Conservation (phyloP, 257 asterid species). For the Galeopsis tetrahit region DNA sequence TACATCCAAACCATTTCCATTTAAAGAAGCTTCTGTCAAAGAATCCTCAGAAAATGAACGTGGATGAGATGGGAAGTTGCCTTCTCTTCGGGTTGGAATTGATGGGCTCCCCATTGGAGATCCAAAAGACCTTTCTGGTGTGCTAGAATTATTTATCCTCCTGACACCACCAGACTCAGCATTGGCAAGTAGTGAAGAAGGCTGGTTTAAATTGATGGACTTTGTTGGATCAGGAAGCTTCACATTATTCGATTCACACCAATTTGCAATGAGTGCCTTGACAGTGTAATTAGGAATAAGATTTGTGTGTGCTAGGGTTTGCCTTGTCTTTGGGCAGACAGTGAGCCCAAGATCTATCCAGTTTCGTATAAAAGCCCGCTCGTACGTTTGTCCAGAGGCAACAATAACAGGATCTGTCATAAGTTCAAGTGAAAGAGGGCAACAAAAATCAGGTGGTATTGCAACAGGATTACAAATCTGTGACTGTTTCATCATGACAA, state of each 20-base stretch:
- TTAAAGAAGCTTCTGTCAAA: constrained; percentile 48
- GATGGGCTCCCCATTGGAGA: constrained; percentile 55
- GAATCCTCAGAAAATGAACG: constrained; percentile 67
- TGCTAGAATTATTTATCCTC: constrained; percentile 47
- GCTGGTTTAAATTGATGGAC: constrained; percentile 55
- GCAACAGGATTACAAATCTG: constrained; percentile 62
- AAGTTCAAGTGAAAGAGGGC: constrained; percentile 89
- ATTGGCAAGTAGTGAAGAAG: constrained; percentile 62
- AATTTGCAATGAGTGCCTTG: constrained; percentile 79
- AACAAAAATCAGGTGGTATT: constrained; percentile 84
- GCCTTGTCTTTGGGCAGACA: constrained; percentile 91
- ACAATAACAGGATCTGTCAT: constrained; percentile 94
- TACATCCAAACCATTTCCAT: constrained; percentile 50
- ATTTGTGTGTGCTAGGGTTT: constrained; percentile 72
- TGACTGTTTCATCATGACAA: constrained; percentile 69
- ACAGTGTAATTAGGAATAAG: constrained; percentile 89
- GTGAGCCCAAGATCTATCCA: constrained; percentile 91
- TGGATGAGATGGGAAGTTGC: constrained; percentile 57
- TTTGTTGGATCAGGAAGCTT: constrained; percentile 75
- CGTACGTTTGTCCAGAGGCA: constrained; percentile 94
- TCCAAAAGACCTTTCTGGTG: constrained; percentile 53
- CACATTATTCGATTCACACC: constrained; percentile 77
- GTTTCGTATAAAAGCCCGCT: constrained; percentile 72
- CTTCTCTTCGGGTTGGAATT: constrained; percentile 43
- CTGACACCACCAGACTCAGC: constrained; percentile 55